Base-by-base conservation (phyloP, 2,329 filamentous ascomycete species). In the Fusarium sp. region DNA sequence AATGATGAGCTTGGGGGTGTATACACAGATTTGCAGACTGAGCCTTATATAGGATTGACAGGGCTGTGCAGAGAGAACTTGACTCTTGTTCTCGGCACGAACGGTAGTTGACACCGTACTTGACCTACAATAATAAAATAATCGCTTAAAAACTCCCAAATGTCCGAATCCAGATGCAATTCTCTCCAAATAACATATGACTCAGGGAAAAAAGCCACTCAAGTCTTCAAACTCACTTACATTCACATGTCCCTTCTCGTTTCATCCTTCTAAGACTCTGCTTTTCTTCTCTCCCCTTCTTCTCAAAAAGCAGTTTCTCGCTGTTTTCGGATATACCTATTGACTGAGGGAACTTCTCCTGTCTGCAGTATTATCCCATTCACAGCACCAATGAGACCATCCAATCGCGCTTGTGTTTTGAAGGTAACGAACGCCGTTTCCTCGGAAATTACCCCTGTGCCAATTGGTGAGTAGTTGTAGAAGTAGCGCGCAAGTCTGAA, bases 401-500 rank as follows among this genome's bases (percentile, higher is more conserved):
- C 21, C 16, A 66, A 31, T 11, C 39, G 11, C 2, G 55, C 55
- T 52, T 52, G 31, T 20, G n/a, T 58, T 18, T 18, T n/a, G 18
- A 70, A 66, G 6, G 56, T 31, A 43, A 64, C 8, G 21, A 24
- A 64, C 10, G 43, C 62, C 7, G 29, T 8, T 1, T 58, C 18
- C 23, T 9, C 11, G 3, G 57, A 60, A 15, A 56, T 28, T 3
- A 67, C 2, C 9, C 47, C 55, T 12, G 35, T 33, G 9, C 35
- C 47, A 4, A 46, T 3, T 0, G 57, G 68, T 1, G 41, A 44
- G 21, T 47, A 66, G 1, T 57, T 7, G 31, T 63, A 47, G 10
- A 67, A 69, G 3, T 21, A 31, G 18, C 58, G 49, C 12, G 62
- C 68, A 16, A 70, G 41, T 24, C 41, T 61, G 18, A 55, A 49